Evolutionary conservation across 2,329 filamentous ascomycete genomes (phyloP), one percentile per base, ranked within the genome.

Genomic region (Colletotrichum sp.): DNA sequence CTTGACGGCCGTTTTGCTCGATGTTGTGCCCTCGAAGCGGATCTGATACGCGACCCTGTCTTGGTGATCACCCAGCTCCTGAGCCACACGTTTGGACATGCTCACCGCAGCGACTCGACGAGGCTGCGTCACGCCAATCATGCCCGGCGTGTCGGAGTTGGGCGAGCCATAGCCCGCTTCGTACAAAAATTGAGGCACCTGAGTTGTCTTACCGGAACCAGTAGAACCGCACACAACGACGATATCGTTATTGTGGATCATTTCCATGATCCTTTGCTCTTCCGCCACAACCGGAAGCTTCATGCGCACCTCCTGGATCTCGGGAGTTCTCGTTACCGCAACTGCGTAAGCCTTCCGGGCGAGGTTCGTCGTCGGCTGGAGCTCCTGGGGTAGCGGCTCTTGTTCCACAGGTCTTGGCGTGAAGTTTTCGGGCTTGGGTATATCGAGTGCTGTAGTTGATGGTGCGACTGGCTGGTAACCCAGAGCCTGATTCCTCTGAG

Each of bases 201-300:
- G 97, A 0, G 97, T 99, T 0, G 98, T 99, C 85, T 99, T 99
- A 83, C 97, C 97, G 77, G 96, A 98, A 84, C 97, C 97, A 39
- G 98, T 99, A 16, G 96, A 94, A 84, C 97, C 97, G 86, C 96
- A 98, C 9, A 99, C 92, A 13, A 99, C 94, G 2, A 98, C 94
- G 5, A 95, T 93, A 68, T 96, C 91, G 82, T 98, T 94, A 82
- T 96, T 96, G 84, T 98, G 94, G 65, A 99, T 95, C 1, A 96
- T 96, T 85, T 99, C 97, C 96, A 99, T 99, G 34, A 99, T 96
- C 81, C 94, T 96, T 82, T 99, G 97, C 84, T 99, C 97, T 83
- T 99, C 96, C 3, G 95, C 95, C 3, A 99, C 95, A 2, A 99
- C 95, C 0, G 97, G 97, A 18, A 99, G 89, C 72, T 94, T 92